Evolutionary conservation across 1,284 basidiomycete species (phyloP).

Genomic region (Apiotrichum laibachii): DNA sequence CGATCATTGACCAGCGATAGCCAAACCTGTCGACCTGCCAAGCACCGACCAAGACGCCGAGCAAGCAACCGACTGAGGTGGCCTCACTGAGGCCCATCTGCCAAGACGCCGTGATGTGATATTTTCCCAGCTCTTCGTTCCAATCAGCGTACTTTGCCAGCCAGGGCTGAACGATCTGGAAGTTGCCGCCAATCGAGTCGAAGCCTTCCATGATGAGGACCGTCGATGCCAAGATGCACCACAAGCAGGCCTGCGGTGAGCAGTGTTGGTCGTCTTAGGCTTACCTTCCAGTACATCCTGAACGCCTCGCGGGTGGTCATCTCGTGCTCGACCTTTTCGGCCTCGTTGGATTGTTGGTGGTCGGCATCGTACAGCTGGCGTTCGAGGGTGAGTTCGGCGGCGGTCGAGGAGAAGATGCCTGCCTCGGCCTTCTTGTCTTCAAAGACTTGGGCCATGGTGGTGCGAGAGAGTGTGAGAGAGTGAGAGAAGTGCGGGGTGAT

Average conservation of each 20-base stretch:
- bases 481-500: too few relatives aligned
- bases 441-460: too few relatives aligned
- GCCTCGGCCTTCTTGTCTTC: too few relatives aligned
- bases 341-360: neutral
- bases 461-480: too few relatives aligned
- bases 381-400: neutral
- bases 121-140: neutral
- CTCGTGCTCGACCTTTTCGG: neutral
- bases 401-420: neutral
- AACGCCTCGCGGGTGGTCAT: neutral
- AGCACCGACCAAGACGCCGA: neutral
- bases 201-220: neutral
- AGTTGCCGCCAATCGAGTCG: neutral
- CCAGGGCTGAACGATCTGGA: neutral
- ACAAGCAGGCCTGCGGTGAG: neutral
- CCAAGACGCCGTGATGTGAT: neutral
- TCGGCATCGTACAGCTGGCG: neutral
- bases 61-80: neutral
- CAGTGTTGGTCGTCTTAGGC: neutral
- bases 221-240: neutral
- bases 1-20: conserved; percentile 46
- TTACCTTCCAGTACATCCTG: neutral
- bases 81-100: neutral
- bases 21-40: conserved; percentile 43
- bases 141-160: neutral